phyloP scores from a whole-genome alignment of 2,329 filamentous ascomycete species.

The Samsoniella hepiali region DNA sequence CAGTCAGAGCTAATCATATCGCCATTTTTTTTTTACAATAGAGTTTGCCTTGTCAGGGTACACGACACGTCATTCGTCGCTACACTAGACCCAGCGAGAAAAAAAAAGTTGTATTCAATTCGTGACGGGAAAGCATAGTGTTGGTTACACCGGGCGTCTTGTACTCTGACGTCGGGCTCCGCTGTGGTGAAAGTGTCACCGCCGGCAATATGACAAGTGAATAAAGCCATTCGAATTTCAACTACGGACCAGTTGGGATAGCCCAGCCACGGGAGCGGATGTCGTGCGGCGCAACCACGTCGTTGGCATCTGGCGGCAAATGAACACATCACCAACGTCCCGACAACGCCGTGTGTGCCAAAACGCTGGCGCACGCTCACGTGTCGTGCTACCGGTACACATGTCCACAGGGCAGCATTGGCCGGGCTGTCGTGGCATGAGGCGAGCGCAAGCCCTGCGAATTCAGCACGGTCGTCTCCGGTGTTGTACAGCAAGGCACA shows the following conservation, averaged over 20 bases:
- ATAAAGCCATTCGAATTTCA: background rate
- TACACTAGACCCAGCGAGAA: background rate
- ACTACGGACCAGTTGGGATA: background rate
- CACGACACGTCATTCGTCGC: background rate
- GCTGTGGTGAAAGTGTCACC: background rate
- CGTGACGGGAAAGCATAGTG: background rate
- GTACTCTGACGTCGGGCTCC: background rate
- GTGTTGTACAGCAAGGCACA: background rate
- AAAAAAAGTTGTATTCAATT: background rate
- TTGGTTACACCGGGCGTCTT: slow-evolving; percentile 12
- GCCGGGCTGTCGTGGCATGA: too few species aligned
- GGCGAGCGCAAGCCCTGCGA: too few species aligned
- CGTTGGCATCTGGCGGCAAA: too few species aligned
- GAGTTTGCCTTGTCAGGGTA: background rate
- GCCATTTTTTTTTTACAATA: background rate
- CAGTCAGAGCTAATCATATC: background rate
- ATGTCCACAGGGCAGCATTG: background rate
- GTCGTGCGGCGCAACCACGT: too few species aligned
- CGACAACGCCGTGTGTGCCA: too few species aligned
- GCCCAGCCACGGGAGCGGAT: too few species aligned
- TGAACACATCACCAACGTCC: too few species aligned
- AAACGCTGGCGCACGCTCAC: too few species aligned
- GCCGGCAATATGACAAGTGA: background rate
- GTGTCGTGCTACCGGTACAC: background rate
- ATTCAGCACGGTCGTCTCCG: too few species aligned